A percentile compares a stretch with the other conserved stretches of the same genome.
Evolutionary conservation across 768 basidiomycete genomes (phyloP).

Genomic region (Lactarius trivialis): DNA sequence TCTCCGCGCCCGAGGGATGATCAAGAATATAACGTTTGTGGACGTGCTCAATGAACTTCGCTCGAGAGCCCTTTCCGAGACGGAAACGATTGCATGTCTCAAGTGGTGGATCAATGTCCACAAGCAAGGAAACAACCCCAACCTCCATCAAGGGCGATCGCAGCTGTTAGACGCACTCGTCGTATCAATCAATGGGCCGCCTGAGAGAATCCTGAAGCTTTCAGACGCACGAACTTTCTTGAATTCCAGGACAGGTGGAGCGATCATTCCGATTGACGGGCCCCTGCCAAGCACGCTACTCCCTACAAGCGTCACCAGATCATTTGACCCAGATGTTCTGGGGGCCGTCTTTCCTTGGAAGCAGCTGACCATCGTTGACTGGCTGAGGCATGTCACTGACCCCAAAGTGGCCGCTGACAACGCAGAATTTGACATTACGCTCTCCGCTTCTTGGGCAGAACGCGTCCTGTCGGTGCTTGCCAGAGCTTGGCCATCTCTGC

Average conservation of each 20-base stretch:
- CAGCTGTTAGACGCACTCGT: constrained; percentile 71
- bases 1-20: constrained; percentile 54
- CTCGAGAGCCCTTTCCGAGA: constrained; percentile 57
- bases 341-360: constrained; percentile 61
- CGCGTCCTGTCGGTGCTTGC: constrained; percentile 60
- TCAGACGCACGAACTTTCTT: constrained; percentile 65
- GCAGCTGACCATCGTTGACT: constrained; percentile 69
- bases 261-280: constrained; percentile 60
- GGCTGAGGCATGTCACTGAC: constrained; percentile 62
- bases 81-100: constrained; percentile 75
- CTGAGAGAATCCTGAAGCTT: constrained; percentile 60
- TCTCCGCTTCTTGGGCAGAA: constrained; percentile 73
- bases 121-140: constrained; percentile 31
- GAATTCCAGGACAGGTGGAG: constrained; percentile 50
- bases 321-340: constrained; percentile 48
- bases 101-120: constrained; percentile 73
- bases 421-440: constrained; percentile 53
- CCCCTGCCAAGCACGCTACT: constrained; percentile 72
- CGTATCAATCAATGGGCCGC: constrained; percentile 37
- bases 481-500: constrained; percentile 65
- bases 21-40: constrained; percentile 68
- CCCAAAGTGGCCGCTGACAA: constrained; percentile 37
- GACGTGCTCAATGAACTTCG: constrained; percentile 81
- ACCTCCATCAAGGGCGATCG: constrained; percentile 42
- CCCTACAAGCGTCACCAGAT: constrained; percentile 56